Evolutionary conservation across 345 rosid species (phyloP), one percentile per base, ranked within the genome.

Genomic region (Erysimum cheiranthoides): DNA sequence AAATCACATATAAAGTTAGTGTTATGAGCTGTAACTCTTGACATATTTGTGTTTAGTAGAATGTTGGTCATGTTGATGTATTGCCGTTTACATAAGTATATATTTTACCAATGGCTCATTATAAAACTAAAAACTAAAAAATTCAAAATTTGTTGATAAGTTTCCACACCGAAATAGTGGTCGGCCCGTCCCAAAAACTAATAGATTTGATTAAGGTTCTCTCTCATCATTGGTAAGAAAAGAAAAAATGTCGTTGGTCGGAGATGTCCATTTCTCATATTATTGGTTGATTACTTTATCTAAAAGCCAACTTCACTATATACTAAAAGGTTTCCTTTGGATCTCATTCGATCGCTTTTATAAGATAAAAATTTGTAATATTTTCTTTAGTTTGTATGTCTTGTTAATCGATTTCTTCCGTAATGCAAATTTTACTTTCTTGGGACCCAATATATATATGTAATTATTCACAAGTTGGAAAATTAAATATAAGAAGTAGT

Each of bases 391-490:
- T 25, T 25, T 11, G 2, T 47, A 4, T 17, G 6, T 49, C 5
- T 0, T 18, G 18, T 13, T 65, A 17, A 17, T 10, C 28, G 12
- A 5, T 2, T 18, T 46, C 9, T 30, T 49, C n/a, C n/a, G 1
- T 47, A 18, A 12, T 34, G 5, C n/a, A 42, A 43, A 3, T 4
- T 35, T 36, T 28, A 36, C n/a, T 38, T 9, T 51, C 10, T 0
- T 38, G 25, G 32, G 21, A 27, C 53, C n/a, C 3, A 16, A 38
- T 11, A 3, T 53, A 3, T 53, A 17, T 17, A 30, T 16, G n/a
- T 6, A 53, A n/a, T 39, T 52, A 45, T 39, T 17, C 52, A 57
- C 54, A 31, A 54, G 10, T 57, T 57, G 36, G 65, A n/a, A 34
- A 31, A 16, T 54, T 11, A 54, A 16, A 45, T 1, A 7, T 0